These are phyloP conservation scores for Rhodofomes roseus DNA, from an alignment of 1,284 basidiomycete genomes.

Conservation along the genomic window DNA sequence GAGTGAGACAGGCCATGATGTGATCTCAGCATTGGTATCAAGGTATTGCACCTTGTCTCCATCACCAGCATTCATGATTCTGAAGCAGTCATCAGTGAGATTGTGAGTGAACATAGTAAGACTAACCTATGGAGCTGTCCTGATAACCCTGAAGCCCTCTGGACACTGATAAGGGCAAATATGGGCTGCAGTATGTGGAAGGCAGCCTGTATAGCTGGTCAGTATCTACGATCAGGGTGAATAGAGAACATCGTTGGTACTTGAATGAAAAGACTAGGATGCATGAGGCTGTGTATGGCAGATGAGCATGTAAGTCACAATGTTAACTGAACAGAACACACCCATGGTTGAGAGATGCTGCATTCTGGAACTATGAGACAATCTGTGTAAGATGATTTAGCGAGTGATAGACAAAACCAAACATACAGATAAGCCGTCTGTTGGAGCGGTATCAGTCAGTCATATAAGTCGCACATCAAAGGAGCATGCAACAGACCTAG, in stretches of 20 bases:
- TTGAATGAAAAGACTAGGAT: conserved; percentile 38
- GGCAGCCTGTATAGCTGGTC: conserved; percentile 26
- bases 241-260: conserved; percentile 26
- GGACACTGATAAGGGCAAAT: conserved; percentile 44
- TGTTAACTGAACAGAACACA: background rate
- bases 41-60: background rate
- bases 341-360: background rate
- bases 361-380: background rate
- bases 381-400: background rate
- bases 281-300: background rate
- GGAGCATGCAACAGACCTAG: background rate
- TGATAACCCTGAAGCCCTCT: conserved; percentile 39
- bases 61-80: conserved; percentile 1
- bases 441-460: too few relatives aligned
- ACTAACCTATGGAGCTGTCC: conserved; percentile 40
- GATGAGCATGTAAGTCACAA: background rate
- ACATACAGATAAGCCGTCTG: background rate
- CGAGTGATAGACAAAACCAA: too few relatives aligned
- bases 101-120: background rate
- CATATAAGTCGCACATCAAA: too few relatives aligned
- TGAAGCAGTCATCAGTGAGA: background rate
- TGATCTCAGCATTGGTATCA: conserved; percentile 3
- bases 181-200: conserved; percentile 45
- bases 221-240: background rate
- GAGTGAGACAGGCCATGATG: conserved; percentile 10